A percentile compares a stretch with the other conserved stretches of the same genome.
These are phyloP conservation scores for Lignosus rhinocerotis DNA, from an alignment of 1,284 basidiomycete species.

Conservation along the genomic window DNA sequence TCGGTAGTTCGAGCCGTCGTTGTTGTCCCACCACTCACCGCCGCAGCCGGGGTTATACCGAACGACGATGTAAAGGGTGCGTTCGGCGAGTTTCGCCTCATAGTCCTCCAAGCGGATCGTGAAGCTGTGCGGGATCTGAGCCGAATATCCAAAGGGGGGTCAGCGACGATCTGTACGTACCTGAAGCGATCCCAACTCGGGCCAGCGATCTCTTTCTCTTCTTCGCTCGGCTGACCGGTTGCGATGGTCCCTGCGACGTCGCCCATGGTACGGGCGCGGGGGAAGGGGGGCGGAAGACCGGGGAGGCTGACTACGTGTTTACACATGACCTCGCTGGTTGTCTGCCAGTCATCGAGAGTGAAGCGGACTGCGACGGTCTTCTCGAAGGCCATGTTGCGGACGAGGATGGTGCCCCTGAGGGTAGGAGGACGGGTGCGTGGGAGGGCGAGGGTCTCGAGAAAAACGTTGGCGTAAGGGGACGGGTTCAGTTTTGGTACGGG, in stretches of 20 bases:
- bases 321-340: constrained; percentile 84
- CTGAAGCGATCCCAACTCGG: constrained; percentile 39
- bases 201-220: constrained; percentile 22
- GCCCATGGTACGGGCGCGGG: constrained; percentile 33
- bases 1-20: constrained; percentile 76
- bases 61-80: constrained; percentile 67
- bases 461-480: constrained; percentile 41
- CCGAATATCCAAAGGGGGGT: constrained; percentile 8
- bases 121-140: constrained; percentile 38
- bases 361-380: constrained; percentile 89
- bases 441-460: constrained; percentile 52
- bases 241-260: constrained; percentile 35
- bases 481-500: constrained; percentile 42
- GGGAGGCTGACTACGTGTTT: constrained; percentile 60
- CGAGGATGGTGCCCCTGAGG: constrained; percentile 52
- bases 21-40: constrained; percentile 89
- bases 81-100: constrained; percentile 61
- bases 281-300: constrained; percentile 42
- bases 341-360: constrained; percentile 93
- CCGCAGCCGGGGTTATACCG: constrained; percentile 56
- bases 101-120: constrained; percentile 77
- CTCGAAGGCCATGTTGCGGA: constrained; percentile 84
- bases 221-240: constrained; percentile 20
- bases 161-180: constrained; percentile 26
- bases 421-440: constrained; percentile 46